These are phyloP conservation scores for Rhizopogon rudus DNA, from an alignment of 768 basidiomycete species.

Conservation along the genomic window DNA sequence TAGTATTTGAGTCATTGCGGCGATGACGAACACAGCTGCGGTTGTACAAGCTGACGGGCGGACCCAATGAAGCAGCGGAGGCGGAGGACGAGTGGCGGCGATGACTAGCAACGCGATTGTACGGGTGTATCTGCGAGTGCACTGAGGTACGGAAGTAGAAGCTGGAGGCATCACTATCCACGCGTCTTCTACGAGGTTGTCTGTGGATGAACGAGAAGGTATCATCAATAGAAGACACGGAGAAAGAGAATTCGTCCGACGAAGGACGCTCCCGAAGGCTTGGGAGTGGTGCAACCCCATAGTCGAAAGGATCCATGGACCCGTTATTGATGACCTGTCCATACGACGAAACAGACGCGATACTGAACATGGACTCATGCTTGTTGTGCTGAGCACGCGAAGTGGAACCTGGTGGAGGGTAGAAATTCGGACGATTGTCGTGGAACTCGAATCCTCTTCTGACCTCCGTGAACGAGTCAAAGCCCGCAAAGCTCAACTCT, in stretches of 20 bases:
- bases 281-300: slow-evolving; percentile 36
- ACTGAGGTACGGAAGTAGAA: slow-evolving; percentile 56
- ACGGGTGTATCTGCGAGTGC: slow-evolving; percentile 23
- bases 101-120: slow-evolving; percentile 38
- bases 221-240: slow-evolving; percentile 59
- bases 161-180: slow-evolving; percentile 74
- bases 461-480: slow-evolving; percentile 77
- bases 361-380: slow-evolving; percentile 63
- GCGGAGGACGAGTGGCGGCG: slow-evolving; percentile 59
- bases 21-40: slow-evolving; percentile 51
- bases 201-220: slow-evolving; percentile 60
- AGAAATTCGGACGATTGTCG: slow-evolving; percentile 58
- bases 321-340: slow-evolving; percentile 64
- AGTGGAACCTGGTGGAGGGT: slow-evolving; percentile 43
- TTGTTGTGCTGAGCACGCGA: slow-evolving; percentile 36
- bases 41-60: slow-evolving; percentile 72
- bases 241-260: slow-evolving; percentile 55
- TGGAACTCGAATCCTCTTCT: slow-evolving; percentile 74
- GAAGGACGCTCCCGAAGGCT: slow-evolving; percentile 50
- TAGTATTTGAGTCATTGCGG: slow-evolving; percentile 55
- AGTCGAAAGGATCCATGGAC: slow-evolving; percentile 69
- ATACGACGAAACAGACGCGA: slow-evolving; percentile 78
- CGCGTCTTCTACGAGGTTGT: slow-evolving; percentile 41
- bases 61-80: slow-evolving; percentile 49
- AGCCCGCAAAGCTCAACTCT: slow-evolving; percentile 60